Percentiles rank a stretch among this genome's conserved stretches.
Evolutionary conservation across 2,329 filamentous ascomycete genomes (phyloP).

Genomic region (Colletotrichum lentis): DNA sequence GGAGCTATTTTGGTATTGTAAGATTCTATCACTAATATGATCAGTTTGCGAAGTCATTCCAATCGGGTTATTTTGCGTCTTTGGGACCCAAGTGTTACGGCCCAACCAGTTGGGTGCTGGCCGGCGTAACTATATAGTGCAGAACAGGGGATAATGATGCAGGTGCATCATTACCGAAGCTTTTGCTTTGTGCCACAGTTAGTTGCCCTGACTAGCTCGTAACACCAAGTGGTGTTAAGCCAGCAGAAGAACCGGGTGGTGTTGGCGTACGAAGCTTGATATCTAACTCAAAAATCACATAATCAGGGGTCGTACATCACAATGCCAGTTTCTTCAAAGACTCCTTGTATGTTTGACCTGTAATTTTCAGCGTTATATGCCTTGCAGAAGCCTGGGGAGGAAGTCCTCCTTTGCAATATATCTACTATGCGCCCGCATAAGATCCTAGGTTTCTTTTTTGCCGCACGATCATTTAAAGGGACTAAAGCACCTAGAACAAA

Average conservation of each 20-base stretch:
- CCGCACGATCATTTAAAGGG: too few relatives aligned
- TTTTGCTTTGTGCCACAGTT: too few relatives aligned
- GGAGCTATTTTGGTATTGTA: neutral
- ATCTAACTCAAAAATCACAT: neutral
- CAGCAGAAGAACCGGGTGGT: neutral
- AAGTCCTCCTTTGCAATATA: slow-evolving; percentile 9
- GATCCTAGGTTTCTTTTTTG: too few relatives aligned
- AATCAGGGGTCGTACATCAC: neutral
- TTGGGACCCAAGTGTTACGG: neutral
- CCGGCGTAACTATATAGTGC: too few relatives aligned
- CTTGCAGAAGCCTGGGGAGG: neutral
- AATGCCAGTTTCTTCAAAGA: neutral
- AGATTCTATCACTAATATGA: neutral
- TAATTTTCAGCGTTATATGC: neutral
- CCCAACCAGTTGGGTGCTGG: too few relatives aligned
- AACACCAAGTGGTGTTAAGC: neutral
- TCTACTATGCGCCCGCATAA: too few relatives aligned
- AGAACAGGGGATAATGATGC: too few relatives aligned
- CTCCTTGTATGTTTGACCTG: neutral
- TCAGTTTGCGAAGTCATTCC: neutral
- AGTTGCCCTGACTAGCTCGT: too few relatives aligned
- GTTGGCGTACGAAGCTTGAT: neutral
- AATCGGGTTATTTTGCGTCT: neutral
- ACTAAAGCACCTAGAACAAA: too few relatives aligned
- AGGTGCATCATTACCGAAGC: too few relatives aligned